Evolutionary conservation across 1,284 basidiomycete species (phyloP).

Genomic region (Heterobasidion annosum): DNA sequence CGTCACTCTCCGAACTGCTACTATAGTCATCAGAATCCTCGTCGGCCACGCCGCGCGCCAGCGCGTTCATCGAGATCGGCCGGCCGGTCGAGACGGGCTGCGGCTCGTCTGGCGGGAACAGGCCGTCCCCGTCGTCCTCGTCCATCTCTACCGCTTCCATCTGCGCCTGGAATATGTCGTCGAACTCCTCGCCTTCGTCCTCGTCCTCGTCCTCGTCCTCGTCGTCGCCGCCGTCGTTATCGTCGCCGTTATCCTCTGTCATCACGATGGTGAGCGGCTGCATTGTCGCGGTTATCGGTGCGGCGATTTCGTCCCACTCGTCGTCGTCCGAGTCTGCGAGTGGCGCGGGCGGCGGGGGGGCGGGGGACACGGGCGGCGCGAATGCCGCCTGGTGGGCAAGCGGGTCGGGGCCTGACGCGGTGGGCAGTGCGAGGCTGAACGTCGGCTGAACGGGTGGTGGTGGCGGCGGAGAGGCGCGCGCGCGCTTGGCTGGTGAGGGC

Average conservation of each 20-base stretch:
- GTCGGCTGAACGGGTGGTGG: slow-evolving; percentile 16
- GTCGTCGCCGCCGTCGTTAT: not conserved
- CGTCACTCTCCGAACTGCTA: slow-evolving; percentile 59
- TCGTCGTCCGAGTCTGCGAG: slow-evolving; percentile 35
- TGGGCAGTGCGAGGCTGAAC: slow-evolving; percentile 17
- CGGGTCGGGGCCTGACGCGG: slow-evolving; percentile 13
- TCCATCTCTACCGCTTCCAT: slow-evolving; percentile 18
- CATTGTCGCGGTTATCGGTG: not conserved
- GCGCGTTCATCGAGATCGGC: slow-evolving; percentile 47
- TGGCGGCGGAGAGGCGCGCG: slow-evolving; percentile 27
- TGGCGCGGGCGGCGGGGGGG: slow-evolving; percentile 10
- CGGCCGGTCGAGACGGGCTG: slow-evolving; percentile 21
- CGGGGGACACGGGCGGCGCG: slow-evolving; percentile 5
- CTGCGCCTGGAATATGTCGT: slow-evolving; percentile 12
- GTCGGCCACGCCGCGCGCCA: slow-evolving; percentile 31
- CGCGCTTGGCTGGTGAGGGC: slow-evolving; percentile 29
- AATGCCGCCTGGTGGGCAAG: slow-evolving; percentile 8
- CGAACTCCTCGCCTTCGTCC: slow-evolving; percentile 19
- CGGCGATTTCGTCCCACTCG: slow-evolving; percentile 32
- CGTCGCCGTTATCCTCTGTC: slow-evolving; percentile 4
- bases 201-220: slow-evolving; percentile 28
- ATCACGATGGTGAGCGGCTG: not conserved
- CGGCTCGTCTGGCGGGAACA: slow-evolving; percentile 27
- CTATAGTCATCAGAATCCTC: slow-evolving; percentile 53
- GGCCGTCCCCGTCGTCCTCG: slow-evolving; percentile 18